These are phyloP conservation scores for Delphinella strobiligena DNA, from an alignment of 2,329 filamentous ascomycete species.

Conservation along the genomic window DNA sequence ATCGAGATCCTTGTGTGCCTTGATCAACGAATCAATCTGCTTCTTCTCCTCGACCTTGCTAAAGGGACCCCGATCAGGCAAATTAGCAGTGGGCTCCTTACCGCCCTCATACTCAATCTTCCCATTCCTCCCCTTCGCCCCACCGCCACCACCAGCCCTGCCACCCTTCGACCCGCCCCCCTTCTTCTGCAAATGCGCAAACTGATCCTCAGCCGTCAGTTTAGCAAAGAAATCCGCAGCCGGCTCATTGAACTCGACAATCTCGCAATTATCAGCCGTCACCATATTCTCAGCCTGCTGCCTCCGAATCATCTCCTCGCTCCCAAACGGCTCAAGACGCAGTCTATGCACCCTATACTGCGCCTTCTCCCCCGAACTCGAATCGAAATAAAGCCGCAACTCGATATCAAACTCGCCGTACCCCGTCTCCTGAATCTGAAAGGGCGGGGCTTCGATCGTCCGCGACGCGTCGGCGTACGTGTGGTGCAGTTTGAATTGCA, in stretches of 20 bases:
- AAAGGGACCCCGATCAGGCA: constrained; percentile 46
- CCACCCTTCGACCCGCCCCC: constrained; percentile 44
- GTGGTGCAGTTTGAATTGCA: constrained; percentile 97
- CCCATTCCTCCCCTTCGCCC: constrained; percentile 33
- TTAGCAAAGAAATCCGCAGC: constrained; percentile 84
- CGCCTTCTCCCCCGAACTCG: constrained; percentile 81
- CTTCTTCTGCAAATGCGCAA: constrained; percentile 39
- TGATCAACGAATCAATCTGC: constrained; percentile 10
- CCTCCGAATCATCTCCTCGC: constrained; percentile 57
- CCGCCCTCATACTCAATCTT: constrained; percentile 46
- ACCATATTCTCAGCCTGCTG: constrained; percentile 55
- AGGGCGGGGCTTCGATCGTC: constrained; percentile 64
- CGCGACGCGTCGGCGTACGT: constrained; percentile 87
- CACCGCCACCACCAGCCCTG: constrained; percentile 44
- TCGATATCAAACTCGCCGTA: constrained; percentile 98
- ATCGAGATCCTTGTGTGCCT: constrained; percentile 11
- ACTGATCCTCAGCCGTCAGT: constrained; percentile 60
- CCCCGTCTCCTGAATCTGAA: constrained; percentile 80
- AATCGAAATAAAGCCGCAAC: constrained; percentile 85
- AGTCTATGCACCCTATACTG: constrained; percentile 92
- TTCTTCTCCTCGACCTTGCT: constrained; percentile 11
- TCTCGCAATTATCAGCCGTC: constrained; percentile 74
- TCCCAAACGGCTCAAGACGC: constrained; percentile 79
- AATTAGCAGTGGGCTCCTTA: constrained; percentile 52
- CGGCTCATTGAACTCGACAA: constrained; percentile 94